Base-by-base conservation (phyloP, 257 asterid genomes). In the Cynanchum wilfordii region DNA sequence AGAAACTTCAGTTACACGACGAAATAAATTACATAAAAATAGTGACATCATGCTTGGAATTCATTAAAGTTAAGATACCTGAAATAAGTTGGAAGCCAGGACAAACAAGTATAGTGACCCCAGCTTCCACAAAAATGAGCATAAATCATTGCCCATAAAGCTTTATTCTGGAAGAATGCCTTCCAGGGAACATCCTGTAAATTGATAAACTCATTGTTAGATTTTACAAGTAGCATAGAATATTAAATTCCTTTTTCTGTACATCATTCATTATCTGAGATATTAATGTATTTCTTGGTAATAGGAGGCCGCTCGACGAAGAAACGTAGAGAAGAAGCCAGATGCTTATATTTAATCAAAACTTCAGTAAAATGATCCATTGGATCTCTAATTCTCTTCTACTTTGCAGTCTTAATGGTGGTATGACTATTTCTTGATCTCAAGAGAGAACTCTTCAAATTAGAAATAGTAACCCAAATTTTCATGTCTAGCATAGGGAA, bases 141-240 rank as follows among this genome's bases (percentile, higher is more conserved):
- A 82, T 94, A 94, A 72, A 91, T 94, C 99, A 94, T 94, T n/a
- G 98, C 99, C 99, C 99, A 94, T 59, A 94, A 97, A 66, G 97
- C 99, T 86, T 87, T 92, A 60, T 85, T 81, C 81, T 81, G 85
- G 80, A 94, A 94, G 81, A 94, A 89, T 59, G 88, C 96, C 76
- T 82, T 88, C 99, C 99, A 94, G 10, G 99, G 99, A 51, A 94
- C 82, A 66, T 91, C 98, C 99, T 94, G 87, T 68, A 79, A 64
- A 64, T 36, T 0, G 11, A 20, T 47, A 64, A 19, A 19, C 69
- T 64, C 15, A 62, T 29, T 7, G 69, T 64, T 17, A 64, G 50
- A 5, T 17, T 19, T 36, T 5, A 19, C 9, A 24, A 16, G 25
- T 36, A 64, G n/a, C 49, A 64, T 19, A 33, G 16, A 17, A 36